phyloP scores from a whole-genome alignment of 1,284 basidiomycete genomes.

The Fistulina hepatica region DNA sequence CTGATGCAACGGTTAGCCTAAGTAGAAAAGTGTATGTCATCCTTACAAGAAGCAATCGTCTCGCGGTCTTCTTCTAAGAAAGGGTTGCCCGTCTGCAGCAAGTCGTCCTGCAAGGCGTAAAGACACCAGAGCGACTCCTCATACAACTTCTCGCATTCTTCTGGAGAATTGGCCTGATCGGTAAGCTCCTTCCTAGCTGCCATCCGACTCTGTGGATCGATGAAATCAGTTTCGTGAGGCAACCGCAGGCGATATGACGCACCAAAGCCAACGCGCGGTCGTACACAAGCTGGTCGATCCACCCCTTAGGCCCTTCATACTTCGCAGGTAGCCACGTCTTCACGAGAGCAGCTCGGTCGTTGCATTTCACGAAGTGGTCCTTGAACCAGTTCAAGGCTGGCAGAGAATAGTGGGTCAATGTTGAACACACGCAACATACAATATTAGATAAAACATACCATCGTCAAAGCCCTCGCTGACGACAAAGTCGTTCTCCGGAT shows the following conservation, averaged over 20 bases:
- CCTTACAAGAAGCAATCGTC: slow-evolving; percentile 74
- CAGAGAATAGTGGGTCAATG: slow-evolving; percentile 4
- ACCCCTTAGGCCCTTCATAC: slow-evolving; percentile 61
- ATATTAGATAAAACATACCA: slow-evolving; percentile 33
- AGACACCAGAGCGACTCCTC: slow-evolving; percentile 92
- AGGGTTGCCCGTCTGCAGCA: slow-evolving; percentile 73
- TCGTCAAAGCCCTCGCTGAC: slow-evolving; percentile 71
- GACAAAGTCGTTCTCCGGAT: slow-evolving; percentile 58
- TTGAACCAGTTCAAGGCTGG: slow-evolving; percentile 67
- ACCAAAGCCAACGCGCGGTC: slow-evolving; percentile 66
- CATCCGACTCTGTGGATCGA: slow-evolving; percentile 62
- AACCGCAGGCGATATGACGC: slow-evolving; percentile 16
- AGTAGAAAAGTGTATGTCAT: slow-evolving; percentile 3
- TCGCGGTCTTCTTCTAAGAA: slow-evolving; percentile 78
- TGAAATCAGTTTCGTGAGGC: not conserved
- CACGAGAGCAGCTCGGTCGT: slow-evolving; percentile 61
- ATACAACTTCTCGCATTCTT: slow-evolving; percentile 88
- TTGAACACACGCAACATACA: slow-evolving; percentile 6
- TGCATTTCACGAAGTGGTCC: slow-evolving; percentile 67
- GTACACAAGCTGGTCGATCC: slow-evolving; percentile 74
- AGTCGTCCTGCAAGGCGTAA: slow-evolving; percentile 83
- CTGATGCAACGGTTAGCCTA: slow-evolving; percentile 24
- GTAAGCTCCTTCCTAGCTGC: slow-evolving; percentile 88
- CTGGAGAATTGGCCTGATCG: slow-evolving; percentile 62
- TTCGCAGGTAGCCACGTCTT: slow-evolving; percentile 74